A percentile compares a stretch with the other conserved stretches of the same genome.
Conservation (phyloP, 2,329 filamentous ascomycete genomes). For the Cladosporium halotolerans region DNA sequence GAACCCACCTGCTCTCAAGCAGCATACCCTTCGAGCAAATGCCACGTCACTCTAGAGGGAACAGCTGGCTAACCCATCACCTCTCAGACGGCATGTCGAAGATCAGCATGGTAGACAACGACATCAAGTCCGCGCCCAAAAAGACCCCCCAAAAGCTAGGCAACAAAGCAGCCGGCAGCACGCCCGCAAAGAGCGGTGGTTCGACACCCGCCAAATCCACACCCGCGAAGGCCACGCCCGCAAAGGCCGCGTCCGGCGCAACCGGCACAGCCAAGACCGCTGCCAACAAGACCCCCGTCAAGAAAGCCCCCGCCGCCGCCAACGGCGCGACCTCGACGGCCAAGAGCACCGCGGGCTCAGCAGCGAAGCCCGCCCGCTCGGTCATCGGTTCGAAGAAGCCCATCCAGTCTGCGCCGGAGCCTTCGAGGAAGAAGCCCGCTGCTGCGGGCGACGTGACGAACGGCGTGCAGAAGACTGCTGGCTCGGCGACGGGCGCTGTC, state of each 20-base stretch:
- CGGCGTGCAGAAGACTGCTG: conserved; percentile 11
- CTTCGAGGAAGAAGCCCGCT: conserved; percentile 8
- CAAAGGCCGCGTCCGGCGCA: conserved; percentile 16
- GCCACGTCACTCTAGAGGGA: not conserved
- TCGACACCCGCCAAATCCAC: conserved; percentile 12
- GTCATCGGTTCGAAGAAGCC: conserved; percentile 20
- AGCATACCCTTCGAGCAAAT: not conserved
- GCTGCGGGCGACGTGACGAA: not conserved
- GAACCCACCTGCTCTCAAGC: not conserved
- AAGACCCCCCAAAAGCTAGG: conserved; percentile 13
- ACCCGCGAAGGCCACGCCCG: conserved; percentile 16
- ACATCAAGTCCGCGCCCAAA: conserved; percentile 16
- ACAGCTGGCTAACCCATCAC: not conserved
- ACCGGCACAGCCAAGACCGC: conserved; percentile 6
- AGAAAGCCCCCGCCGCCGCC: conserved; percentile 16
- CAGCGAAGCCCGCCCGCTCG: conserved; percentile 15
- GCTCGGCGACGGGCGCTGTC: conserved; percentile 12
- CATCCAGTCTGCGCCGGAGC: conserved; percentile 7
- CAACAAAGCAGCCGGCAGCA: conserved; percentile 14
- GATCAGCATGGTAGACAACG: conserved; percentile 32
- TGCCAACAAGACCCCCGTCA: conserved; percentile 13
- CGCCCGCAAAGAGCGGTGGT: conserved; percentile 17
- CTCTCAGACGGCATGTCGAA: conserved; percentile 23
- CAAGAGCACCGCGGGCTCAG: conserved; percentile 20
- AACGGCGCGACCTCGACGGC: conserved; percentile 19